phyloP scores from a whole-genome alignment of 768 basidiomycete genomes.

The Amanita thiersii region DNA sequence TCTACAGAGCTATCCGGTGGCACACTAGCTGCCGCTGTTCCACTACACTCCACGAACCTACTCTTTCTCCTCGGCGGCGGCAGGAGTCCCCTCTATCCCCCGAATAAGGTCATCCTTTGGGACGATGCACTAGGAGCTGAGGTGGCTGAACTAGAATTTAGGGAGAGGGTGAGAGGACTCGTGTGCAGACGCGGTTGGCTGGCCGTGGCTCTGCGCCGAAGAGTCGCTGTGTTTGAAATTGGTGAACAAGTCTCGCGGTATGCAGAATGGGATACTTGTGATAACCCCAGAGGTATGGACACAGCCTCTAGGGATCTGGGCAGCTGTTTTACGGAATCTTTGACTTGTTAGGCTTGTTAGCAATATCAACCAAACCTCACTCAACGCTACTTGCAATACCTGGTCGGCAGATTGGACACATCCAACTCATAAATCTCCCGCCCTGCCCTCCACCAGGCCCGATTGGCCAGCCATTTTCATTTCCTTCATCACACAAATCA shows the following conservation, averaged over 20 bases:
- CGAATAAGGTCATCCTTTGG: conserved; percentile 90
- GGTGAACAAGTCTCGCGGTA: conserved; percentile 53
- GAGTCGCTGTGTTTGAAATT: conserved; percentile 75
- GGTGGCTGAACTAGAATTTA: conserved; percentile 85
- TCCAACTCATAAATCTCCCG: conserved; percentile 80
- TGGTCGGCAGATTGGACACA: conserved; percentile 81
- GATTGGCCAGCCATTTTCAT: conserved; percentile 46
- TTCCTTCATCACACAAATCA: conserved; percentile 39
- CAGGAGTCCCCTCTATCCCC: conserved; percentile 80
- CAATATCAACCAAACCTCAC: conserved; percentile 69
- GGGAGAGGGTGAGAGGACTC: conserved; percentile 73
- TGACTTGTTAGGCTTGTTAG: conserved; percentile 50
- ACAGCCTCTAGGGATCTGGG: not conserved
- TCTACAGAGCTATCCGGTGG: conserved; percentile 69
- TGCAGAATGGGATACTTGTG: conserved; percentile 80
- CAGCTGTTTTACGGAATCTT: not conserved
- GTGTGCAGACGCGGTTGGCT: conserved; percentile 81
- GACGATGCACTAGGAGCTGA: conserved; percentile 71
- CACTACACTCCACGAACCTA: conserved; percentile 74
- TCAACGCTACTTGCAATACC: conserved; percentile 82
- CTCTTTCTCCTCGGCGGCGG: conserved; percentile 86
- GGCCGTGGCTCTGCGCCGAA: conserved; percentile 68
- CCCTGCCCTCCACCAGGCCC: conserved; percentile 61
- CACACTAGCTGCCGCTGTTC: conserved; percentile 68
- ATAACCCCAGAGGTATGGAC: conserved; percentile 69